phyloP scores from a whole-genome alignment of 129 eudicot genomes.

The Ambrosia trifida region DNA sequence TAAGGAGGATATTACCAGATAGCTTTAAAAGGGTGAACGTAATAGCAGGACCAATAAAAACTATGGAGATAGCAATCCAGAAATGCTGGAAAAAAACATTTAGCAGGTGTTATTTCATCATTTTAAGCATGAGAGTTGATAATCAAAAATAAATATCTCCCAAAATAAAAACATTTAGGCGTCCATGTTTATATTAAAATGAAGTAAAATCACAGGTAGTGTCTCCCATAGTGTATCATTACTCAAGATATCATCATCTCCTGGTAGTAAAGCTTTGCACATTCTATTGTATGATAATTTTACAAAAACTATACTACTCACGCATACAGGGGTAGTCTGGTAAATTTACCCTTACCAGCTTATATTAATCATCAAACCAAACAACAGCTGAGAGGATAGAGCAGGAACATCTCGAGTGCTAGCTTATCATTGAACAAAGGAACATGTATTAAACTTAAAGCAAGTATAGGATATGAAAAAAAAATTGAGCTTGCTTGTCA shows the following conservation, averaged over 20 bases:
- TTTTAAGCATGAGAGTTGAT: constrained; percentile 1
- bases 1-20: constrained; percentile 47
- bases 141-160: neutral
- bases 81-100: constrained; percentile 55
- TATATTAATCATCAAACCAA: too few species aligned
- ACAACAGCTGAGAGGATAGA: too few species aligned
- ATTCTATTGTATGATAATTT: constrained; percentile 36
- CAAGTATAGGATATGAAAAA: too few species aligned
- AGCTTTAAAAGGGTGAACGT: constrained; percentile 74
- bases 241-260: constrained; percentile 69
- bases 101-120: constrained; percentile 22
- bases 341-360: too few species aligned
- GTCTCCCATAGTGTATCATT: constrained; percentile 94
- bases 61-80: constrained; percentile 93
- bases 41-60: constrained; percentile 75
- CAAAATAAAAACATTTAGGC: neutral
- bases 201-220: constrained; percentile 58
- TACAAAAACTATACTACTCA: too few species aligned
- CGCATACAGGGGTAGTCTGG: too few species aligned
- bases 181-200: neutral
- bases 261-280: constrained; percentile 89
- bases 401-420: too few species aligned
- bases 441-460: too few species aligned
- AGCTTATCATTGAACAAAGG: too few species aligned
- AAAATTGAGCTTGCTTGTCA: too few species aligned